phyloP scores from a whole-genome alignment of 805 yeast species.

The Naumovozyma castellii region DNA sequence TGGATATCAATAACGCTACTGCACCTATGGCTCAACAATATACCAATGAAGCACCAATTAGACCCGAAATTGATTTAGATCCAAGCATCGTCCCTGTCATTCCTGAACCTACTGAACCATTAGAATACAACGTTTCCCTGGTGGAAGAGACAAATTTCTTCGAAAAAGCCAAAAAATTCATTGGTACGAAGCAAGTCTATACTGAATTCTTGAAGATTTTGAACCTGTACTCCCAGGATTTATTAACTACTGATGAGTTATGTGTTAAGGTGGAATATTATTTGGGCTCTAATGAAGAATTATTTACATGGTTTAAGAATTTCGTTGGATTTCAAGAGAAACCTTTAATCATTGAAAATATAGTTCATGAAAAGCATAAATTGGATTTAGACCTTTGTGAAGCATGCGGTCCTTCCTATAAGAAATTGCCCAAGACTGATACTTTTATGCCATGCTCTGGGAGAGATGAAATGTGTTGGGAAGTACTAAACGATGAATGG shows the following conservation, averaged over 20 bases:
- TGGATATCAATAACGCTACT: background rate
- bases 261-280: constrained; percentile 80
- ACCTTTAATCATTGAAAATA: constrained; percentile 81
- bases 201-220: constrained; percentile 85
- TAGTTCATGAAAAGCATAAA: constrained; percentile 79
- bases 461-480: constrained; percentile 99
- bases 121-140: constrained; percentile 47
- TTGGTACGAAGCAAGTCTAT: constrained; percentile 82
- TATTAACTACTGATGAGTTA: constrained; percentile 72
- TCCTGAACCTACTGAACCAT: constrained; percentile 70
- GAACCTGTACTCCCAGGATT: constrained; percentile 81
- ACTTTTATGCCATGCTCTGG: constrained; percentile 97
- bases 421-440: constrained; percentile 86
- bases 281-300: constrained; percentile 69
- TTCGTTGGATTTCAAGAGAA: constrained; percentile 84
- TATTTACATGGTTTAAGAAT: constrained; percentile 82
- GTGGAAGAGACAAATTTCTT: constrained; percentile 84
- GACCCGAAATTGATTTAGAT: constrained; percentile 35
- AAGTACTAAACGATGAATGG: constrained; percentile 96
- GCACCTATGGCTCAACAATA: constrained; percentile 6
- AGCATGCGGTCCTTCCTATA: constrained; percentile 90
- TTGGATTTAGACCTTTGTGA: constrained; percentile 84
- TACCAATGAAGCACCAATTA: constrained; percentile 20
- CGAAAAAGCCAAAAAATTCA: constrained; percentile 80
- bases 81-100: constrained; percentile 77